Evolutionary conservation across 352 stramenopile species (phyloP), one percentile per base, ranked within the genome.

Genomic region (Pythium aristosporum): DNA sequence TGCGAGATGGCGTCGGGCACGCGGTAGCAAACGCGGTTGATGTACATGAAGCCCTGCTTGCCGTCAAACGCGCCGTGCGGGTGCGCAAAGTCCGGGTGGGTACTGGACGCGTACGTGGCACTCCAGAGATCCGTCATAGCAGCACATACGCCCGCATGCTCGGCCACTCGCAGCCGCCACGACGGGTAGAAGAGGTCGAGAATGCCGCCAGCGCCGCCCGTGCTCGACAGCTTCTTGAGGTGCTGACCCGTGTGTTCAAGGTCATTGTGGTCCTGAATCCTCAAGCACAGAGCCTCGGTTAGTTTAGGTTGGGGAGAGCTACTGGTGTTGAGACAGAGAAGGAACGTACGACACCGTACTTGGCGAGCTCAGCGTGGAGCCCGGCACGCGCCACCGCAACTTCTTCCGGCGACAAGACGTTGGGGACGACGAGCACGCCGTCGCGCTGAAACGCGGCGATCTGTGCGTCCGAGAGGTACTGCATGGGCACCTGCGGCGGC

Each of bases 141-240:
- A n/a, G 76, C 78, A 48, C 96, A 96, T 0, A 96, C 71, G 13
- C 72, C 68, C 1, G 71, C 73, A 30, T 95, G 67, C 65, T 96
- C 79, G 1, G 84, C 82, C 20, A 96, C 75, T 32, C 77, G 69
- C 1, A 97, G 73, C 20, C 91, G 85, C 88, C 89, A 97, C 23
- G 84, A 89, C 30, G 86, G 77, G 68, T 97, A 96, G 50, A 96
- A 97, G 7, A 97, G 67, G 44, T 97, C 89, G 7, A 97, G 63
- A 46, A 97, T 92, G 23, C 88, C 88, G 42, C 88, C 89, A 25
- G 89, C 85, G 39, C 89, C 89, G n/a, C 82, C 79, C 6, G 89
- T 96, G 61, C 85, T 96, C 47, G 89, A 96, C 10, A 97, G 68
- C 48, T 87, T 86, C 59, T 86, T 83, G 11, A 96, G 72, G 54